Conservation (phyloP, 148 eudicot genomes). For the Silene uniflora region DNA sequence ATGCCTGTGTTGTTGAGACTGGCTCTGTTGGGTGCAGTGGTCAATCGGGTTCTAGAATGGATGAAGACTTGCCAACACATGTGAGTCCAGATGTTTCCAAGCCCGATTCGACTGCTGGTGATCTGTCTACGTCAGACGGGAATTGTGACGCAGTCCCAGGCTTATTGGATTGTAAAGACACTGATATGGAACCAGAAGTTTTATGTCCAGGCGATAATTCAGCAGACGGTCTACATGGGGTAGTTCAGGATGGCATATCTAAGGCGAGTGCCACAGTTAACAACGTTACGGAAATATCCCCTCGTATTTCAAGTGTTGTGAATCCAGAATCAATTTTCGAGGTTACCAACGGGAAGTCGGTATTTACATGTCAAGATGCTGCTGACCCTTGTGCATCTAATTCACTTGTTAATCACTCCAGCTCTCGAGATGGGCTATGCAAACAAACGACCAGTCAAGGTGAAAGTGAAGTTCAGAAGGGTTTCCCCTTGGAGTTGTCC, state of each 20-base stretch:
- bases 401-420: background rate
- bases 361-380: constrained; percentile 14
- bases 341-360: constrained; percentile 6
- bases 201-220: constrained; percentile 19
- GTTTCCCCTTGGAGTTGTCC: constrained; percentile 33
- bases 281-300: background rate
- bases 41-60: constrained; percentile 45
- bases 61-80: constrained; percentile 41
- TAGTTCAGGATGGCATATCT: constrained; percentile 7
- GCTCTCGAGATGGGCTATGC: constrained; percentile 18
- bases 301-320: background rate
- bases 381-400: background rate
- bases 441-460: constrained; percentile 25
- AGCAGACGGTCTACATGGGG: constrained; percentile 30
- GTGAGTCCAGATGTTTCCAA: constrained; percentile 31
- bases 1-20: constrained; percentile 54
- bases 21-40: constrained; percentile 50
- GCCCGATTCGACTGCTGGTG: constrained; percentile 32
- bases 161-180: constrained; percentile 25
- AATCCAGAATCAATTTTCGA: constrained; percentile 16
- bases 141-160: constrained; percentile 27
- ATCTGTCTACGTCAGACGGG: constrained; percentile 23
- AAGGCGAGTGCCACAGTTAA: background rate
- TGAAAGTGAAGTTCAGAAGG: constrained; percentile 26
- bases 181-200: constrained; percentile 24